Conservation (phyloP, 768 basidiomycete genomes). For the Collybia mongolica region DNA sequence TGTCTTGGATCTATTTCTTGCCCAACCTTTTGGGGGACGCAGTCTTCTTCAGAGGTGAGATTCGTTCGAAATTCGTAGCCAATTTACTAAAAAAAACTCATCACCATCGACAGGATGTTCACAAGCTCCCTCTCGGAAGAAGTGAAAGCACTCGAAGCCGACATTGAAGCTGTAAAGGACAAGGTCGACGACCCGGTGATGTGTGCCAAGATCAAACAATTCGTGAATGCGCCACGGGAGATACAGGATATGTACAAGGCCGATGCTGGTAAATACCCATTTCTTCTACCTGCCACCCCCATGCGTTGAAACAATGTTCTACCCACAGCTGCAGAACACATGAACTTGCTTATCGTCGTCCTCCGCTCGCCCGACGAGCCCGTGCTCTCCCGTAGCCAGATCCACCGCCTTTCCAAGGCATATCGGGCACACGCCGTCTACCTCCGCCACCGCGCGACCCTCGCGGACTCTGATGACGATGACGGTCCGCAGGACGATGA, state of each 20-base stretch:
- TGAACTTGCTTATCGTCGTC: slow-evolving; percentile 78
- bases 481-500: slow-evolving; percentile 93
- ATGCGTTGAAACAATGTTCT: background rate
- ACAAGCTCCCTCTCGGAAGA: slow-evolving; percentile 91
- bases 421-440: slow-evolving; percentile 82
- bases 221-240: slow-evolving; percentile 84
- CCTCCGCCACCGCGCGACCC: slow-evolving; percentile 50
- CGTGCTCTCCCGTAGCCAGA: slow-evolving; percentile 69
- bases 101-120: slow-evolving; percentile 71
- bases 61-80: background rate
- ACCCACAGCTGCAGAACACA: slow-evolving; percentile 55
- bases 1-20: slow-evolving; percentile 92
- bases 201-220: slow-evolving; percentile 85
- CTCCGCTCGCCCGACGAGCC: slow-evolving; percentile 80
- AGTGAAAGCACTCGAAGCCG: slow-evolving; percentile 78
- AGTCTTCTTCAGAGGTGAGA: slow-evolving; percentile 84
- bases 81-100: too few species aligned
- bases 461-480: slow-evolving; percentile 88
- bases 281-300: background rate
- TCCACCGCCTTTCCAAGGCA: slow-evolving; percentile 77
- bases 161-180: slow-evolving; percentile 83
- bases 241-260: slow-evolving; percentile 80
- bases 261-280: slow-evolving; percentile 61
- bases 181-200: slow-evolving; percentile 88
- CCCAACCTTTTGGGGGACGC: slow-evolving; percentile 93